Percentiles rank a stretch among this genome's conserved stretches.
These are phyloP conservation scores for Dillenia turbinata DNA, from an alignment of 164 flowering plant genomes.

Conservation along the genomic window DNA sequence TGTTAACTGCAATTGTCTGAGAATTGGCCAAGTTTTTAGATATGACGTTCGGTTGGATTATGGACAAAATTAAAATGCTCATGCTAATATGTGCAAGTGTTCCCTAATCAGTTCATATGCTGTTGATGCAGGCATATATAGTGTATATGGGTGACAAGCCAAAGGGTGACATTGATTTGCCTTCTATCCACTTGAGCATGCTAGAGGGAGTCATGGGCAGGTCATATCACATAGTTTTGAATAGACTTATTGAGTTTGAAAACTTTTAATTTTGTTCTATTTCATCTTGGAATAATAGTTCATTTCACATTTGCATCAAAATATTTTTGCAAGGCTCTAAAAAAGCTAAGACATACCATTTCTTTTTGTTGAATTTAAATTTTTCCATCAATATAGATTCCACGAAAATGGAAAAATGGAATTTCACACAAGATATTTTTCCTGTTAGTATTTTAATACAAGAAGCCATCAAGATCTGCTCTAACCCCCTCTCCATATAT, in stretches of 20 bases:
- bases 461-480: too few species aligned
- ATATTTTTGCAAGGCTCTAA: too few species aligned
- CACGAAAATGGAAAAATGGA: background rate
- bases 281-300: background rate
- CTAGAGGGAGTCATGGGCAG: slow-evolving; percentile 29
- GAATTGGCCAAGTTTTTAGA: too few species aligned
- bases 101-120: background rate
- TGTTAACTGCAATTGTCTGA: too few species aligned
- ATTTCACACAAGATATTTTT: background rate
- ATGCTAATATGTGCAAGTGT: background rate
- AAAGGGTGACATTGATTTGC: slow-evolving; percentile 12
- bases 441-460: too few species aligned
- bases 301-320: too few species aligned
- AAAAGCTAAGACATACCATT: too few species aligned
- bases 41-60: too few species aligned
- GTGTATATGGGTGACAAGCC: slow-evolving; percentile 48
- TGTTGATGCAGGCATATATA: slow-evolving; percentile 30
- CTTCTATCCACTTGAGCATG: slow-evolving; percentile 29
- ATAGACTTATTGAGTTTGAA: too few species aligned
- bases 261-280: background rate
- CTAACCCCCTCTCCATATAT: too few species aligned
- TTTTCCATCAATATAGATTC: background rate
- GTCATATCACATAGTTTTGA: slow-evolving; percentile 3
- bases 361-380: background rate
- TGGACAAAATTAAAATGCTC: too few species aligned